phyloP scores from a whole-genome alignment of 495 filamentous ascomycete genomes.

The Podospora didyma region DNA sequence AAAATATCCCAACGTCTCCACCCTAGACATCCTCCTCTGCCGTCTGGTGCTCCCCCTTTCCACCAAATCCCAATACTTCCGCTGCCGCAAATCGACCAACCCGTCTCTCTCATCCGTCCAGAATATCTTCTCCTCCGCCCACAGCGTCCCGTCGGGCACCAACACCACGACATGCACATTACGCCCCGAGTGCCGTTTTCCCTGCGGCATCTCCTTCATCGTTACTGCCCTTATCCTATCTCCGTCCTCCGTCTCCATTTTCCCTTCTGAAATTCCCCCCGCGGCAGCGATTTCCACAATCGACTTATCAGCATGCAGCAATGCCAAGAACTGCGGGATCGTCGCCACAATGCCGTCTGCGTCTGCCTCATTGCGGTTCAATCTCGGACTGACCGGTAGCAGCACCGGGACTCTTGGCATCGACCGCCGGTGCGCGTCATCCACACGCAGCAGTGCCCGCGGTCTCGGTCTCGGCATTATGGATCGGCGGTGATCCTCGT shows the following conservation, averaged over 20 bases:
- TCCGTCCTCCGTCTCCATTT: slow-evolving; percentile 2
- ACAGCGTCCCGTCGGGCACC: slow-evolving; percentile 5
- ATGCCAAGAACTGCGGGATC: slow-evolving; percentile 14
- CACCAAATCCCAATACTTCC: slow-evolving; percentile 7
- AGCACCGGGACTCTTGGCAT: too few species aligned
- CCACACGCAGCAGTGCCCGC: too few species aligned
- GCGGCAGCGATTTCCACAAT: slow-evolving; percentile 4
- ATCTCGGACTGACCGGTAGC: background rate
- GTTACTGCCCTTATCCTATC: slow-evolving; percentile 3
- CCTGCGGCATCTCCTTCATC: background rate
- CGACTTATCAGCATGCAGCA: slow-evolving; percentile 10
- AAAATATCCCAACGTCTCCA: too few species aligned
- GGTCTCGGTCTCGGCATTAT: too few species aligned
- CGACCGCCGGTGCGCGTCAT: too few species aligned
- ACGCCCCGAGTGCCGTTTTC: slow-evolving; percentile 8
- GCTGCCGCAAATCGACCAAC: slow-evolving; percentile 8
- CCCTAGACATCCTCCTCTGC: background rate
- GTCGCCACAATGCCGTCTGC: slow-evolving; percentile 12
- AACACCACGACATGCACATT: slow-evolving; percentile 10
- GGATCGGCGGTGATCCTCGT: too few species aligned
- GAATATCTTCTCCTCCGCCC: slow-evolving; percentile 15
- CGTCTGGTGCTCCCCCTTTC: background rate
- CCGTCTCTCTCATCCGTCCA: slow-evolving; percentile 9
- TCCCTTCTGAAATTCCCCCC: background rate
- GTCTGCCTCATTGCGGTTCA: background rate